Evolutionary conservation across 2,329 filamentous ascomycete genomes (phyloP).

Genomic region (Neopestalotiopsis rosae): DNA sequence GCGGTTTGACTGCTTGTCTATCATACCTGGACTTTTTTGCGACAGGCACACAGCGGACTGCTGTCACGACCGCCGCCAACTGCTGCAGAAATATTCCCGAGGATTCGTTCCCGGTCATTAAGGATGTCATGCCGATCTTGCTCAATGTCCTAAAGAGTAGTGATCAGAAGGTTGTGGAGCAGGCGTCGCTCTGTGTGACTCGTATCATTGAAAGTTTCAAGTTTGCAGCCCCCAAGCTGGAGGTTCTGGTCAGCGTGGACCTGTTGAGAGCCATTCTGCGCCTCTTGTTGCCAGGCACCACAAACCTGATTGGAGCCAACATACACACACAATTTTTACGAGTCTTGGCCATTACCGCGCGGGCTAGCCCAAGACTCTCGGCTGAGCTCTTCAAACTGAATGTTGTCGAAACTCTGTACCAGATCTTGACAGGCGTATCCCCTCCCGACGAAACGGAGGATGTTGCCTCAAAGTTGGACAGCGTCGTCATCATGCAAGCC

Average conservation of each 20-base stretch:
- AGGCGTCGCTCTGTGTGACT: slow-evolving; percentile 93
- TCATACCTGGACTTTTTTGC: slow-evolving; percentile 98
- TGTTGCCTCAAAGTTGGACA: slow-evolving; percentile 86
- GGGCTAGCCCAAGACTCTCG: slow-evolving; percentile 84
- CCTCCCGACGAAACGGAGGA: slow-evolving; percentile 81
- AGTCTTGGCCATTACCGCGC: slow-evolving; percentile 87
- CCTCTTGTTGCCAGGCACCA: slow-evolving; percentile 89
- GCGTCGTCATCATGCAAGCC: slow-evolving; percentile 98
- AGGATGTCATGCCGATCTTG: slow-evolving; percentile 95
- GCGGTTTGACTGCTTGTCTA: slow-evolving; percentile 92
- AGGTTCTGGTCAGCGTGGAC: slow-evolving; percentile 89
- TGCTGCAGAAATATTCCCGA: slow-evolving; percentile 97
- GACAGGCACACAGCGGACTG: slow-evolving; percentile 94
- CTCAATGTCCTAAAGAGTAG: slow-evolving; percentile 89
- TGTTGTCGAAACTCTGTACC: slow-evolving; percentile 95
- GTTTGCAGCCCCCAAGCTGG: slow-evolving; percentile 83
- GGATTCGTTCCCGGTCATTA: slow-evolving; percentile 89
- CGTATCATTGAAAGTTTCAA: slow-evolving; percentile 98
- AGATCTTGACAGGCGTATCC: slow-evolving; percentile 95
- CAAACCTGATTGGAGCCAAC: slow-evolving; percentile 90
- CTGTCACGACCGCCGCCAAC: slow-evolving; percentile 96
- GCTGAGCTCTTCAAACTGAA: slow-evolving; percentile 94
- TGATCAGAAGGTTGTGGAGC: slow-evolving; percentile 96
- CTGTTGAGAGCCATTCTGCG: slow-evolving; percentile 84
- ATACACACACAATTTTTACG: slow-evolving; percentile 97